Base-by-base conservation (phyloP, 129 eudicot species). In the Chrysanthemum makinoi region DNA sequence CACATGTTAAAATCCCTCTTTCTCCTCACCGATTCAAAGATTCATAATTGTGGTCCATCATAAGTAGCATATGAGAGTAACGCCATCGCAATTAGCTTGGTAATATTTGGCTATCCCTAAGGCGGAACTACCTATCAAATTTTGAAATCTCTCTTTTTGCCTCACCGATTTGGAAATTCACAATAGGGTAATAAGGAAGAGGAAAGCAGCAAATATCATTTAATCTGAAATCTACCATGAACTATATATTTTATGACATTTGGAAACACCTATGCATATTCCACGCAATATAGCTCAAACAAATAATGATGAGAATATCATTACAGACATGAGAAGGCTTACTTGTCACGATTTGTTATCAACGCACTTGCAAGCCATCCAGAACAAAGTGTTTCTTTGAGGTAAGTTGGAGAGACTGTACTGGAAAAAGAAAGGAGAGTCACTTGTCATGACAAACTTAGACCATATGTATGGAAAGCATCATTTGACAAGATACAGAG, bases 381-480 rank as follows among this genome's bases (percentile, higher is more conserved):
- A 62, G 92, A 85, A 86, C 86, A 73, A 51, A 91, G 90, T 68
- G 96, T 91, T 78, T 91, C 97, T 65, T 79, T 73, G 30, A 91
- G 84, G 80, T 91, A 91, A 55, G 97, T 86, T 26, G 93, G 93
- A 73, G 97, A 91, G 47, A 88, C 97, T 76, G 97, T 91, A 74
- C 96, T 91, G 96, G 64, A 84, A 82, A 77, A 64, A 52, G 17
- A 73, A 73, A 75, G 46, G 79, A 79, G 50, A 70, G 70, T 80
- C 55, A 71, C 18, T 30, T 57, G 30, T 54, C 43, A 74, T 16
- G 39, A 61, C 64, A 20, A 49, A 48, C 69, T 48, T 14, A 20
- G 46, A 18, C 35, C 26, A 33, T 52, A 10, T 62, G 69, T 72
- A 19, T 16, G 18, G 39, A 65, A 52, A 35, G 56, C 65, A 54